Base-by-base conservation (phyloP, 345 rosid genomes). In the Eucalyptus coolabah region DNA sequence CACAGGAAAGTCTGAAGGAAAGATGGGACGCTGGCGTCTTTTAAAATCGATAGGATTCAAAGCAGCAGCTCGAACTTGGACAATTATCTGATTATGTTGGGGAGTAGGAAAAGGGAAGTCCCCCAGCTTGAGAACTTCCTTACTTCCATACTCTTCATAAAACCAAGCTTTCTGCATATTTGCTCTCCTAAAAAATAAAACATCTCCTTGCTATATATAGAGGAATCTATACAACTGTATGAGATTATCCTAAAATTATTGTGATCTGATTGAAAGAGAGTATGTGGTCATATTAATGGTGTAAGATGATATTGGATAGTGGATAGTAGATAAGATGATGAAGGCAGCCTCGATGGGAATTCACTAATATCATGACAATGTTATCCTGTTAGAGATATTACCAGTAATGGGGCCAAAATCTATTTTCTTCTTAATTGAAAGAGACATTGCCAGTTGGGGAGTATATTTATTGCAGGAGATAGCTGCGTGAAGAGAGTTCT, bases 31-130 rank as follows among this genome's bases (percentile, higher is more conserved):
- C 86, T 89, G 91, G 85, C 92, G 93, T 59, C 94, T 91, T 89
- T 94, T 94, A 87, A 42, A 88, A 91, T 94, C 95, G 23, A 94
- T 93, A 42, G 94, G 95, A 87, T 94, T 94, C 89, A 94, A 82
- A 28, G 94, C 92, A 53, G 94, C 94, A 72, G 94, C 95, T 65
- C 89, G 81, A 81, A 94, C 93, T 88, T 91, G 90, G 87, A 94
- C 92, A 37, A 92, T 89, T 24, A 94, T 87, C 86, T 94, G 93
- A 86, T 92, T 80, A 40, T 88, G 90, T 26, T 51, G 83, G 37
- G 93, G 93, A 81, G 88, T 32, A 69, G 93, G 94, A 86, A 92
- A 11, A n/a, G 92, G 89, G 90, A 93, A 77, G 69, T 93, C 92
- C 42, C 93, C 94, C 80, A 93, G 47, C 56, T 91, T 89, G 89